A percentile compares a stretch with the other conserved stretches of the same genome.
phyloP scores from a whole-genome alignment of 164 flowering plant species.

The Santalum album region DNA sequence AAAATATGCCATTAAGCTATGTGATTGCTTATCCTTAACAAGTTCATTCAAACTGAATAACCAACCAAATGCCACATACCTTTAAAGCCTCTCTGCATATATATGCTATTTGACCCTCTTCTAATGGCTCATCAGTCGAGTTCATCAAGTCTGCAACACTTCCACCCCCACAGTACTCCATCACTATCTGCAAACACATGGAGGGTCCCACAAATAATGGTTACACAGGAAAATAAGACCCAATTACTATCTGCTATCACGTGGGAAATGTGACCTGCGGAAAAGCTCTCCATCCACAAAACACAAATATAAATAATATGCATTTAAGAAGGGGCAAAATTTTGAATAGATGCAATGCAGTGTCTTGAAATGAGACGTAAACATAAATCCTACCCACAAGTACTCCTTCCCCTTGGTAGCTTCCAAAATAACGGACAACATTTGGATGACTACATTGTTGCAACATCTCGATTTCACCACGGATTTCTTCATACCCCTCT shows the following conservation, averaged over 20 bases:
- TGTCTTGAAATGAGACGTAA: too few relatives aligned
- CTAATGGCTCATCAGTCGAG: constrained; percentile 78
- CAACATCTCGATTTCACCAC: constrained; percentile 99
- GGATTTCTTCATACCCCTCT: constrained; percentile 98
- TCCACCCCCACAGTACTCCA: constrained; percentile 99
- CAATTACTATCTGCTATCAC: background rate
- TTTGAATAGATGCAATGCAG: too few relatives aligned
- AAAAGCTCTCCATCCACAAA: too few relatives aligned
- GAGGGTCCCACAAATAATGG: background rate
- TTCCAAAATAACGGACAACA: constrained; percentile 97
- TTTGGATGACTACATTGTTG: constrained; percentile 99
- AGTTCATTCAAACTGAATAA: too few relatives aligned
- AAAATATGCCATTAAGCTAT: too few relatives aligned
- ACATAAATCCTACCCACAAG: constrained; percentile 77
- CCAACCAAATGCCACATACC: constrained; percentile 29
- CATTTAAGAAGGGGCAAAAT: too few relatives aligned
- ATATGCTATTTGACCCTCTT: constrained; percentile 90
- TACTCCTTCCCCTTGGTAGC: constrained; percentile 99
- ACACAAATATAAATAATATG: too few relatives aligned
- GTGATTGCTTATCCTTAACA: too few relatives aligned
- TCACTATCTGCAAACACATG: constrained; percentile 72
- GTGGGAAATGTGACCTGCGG: too few relatives aligned
- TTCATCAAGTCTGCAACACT: constrained; percentile 98
- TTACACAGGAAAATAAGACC: background rate
- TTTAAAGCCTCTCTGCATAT: constrained; percentile 95